Base-by-base conservation (phyloP, 129 eudicot species). In the Tagetes erecta region DNA sequence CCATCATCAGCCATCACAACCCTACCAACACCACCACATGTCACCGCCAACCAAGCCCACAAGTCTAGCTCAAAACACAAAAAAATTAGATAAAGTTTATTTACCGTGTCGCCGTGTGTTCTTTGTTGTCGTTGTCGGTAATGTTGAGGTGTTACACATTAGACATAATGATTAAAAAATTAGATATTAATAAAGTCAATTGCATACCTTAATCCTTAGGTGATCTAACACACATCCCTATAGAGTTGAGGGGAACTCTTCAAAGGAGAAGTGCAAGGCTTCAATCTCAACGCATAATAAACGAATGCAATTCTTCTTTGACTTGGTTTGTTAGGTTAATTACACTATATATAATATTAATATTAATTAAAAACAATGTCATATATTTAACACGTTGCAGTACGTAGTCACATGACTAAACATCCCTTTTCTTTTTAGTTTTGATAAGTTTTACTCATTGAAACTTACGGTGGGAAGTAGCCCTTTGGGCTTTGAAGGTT, bases 181-280 rank as follows among this genome's bases (percentile, higher is more conserved):
- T 37, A 62, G 13, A 36, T 37, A 62, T 35, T 9, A 11, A 62
- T 2, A 0, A 62, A 36, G 67, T 62, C 67, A 62, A 62, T 62
- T 62, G 37, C 44, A 62, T 62, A 11, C 67, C 67, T 62, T 62
- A 36, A 62, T 36, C 20, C 67, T 36, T 62, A 62, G 67, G 44
- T 62, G 67, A 62, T 62, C 27, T 35, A 5, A 62, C 67, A 36
- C 67, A 62, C 30, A 62, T 62, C 30, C 42, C 67, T 62, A 62
- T 60, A 34, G 10, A 11, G 27, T 20, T 20, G 27, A 20, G 62
- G 36, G 62, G 36, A 20, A 1, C 36, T 55, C 62, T 27, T 55
- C 3, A 55, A 53, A 57, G 37, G 67, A 62, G 30, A 62, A 47
- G 14, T 47, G 12, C 44, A 62, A 36, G 67, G 67, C 67, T 62